Evolutionary conservation across 495 filamentous ascomycete genomes (phyloP), one percentile per base, ranked within the genome.

Genomic region (Hyaloscypha variabilis): DNA sequence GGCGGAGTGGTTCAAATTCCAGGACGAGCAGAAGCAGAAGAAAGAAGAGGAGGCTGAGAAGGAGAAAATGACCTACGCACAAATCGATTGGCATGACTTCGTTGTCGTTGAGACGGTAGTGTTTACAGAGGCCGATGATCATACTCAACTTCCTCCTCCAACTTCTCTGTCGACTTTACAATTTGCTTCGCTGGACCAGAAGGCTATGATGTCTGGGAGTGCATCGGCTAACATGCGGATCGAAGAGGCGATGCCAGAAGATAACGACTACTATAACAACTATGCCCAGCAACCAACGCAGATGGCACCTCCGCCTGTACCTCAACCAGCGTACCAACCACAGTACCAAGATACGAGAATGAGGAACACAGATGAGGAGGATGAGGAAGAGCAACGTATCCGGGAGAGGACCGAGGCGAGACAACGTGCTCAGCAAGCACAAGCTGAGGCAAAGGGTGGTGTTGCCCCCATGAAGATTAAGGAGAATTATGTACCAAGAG

Each of bases 1-100:
- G 51, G 92, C 93, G 2, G 92, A 96, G 68, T 98, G 91, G 86
- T 83, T 90, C 60, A 92, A 90, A 73, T 90, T 87, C 72, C 90
- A 93, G 73, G 90, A 94, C 67, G 83, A 89, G 61, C 91, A 97
- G 76, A 96, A 94, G 75, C 85, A 87, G 62, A 90, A 92, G 81
- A 90, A 95, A 68, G 93, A 97, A 70, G 92, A 96, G 71, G 87
- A 94, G 67, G 90, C 89, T 52, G 92, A 96, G 74, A 87, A 90
- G 70, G 93, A 97, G 75, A 87, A 87, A 61, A 76, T 96, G 24
- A 86, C 91, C 66, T 98, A 94, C 72, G 89, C 91, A 10, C 89
- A 94, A 71, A 95, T 99, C 68, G 95, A 99, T 74, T 99, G 95
- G 95, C 93, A 97, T 71, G 95, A 98, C 76, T 98, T 98, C 68